Conservation (phyloP, 2,329 filamentous ascomycete species). For the Xylaria sp. region DNA sequence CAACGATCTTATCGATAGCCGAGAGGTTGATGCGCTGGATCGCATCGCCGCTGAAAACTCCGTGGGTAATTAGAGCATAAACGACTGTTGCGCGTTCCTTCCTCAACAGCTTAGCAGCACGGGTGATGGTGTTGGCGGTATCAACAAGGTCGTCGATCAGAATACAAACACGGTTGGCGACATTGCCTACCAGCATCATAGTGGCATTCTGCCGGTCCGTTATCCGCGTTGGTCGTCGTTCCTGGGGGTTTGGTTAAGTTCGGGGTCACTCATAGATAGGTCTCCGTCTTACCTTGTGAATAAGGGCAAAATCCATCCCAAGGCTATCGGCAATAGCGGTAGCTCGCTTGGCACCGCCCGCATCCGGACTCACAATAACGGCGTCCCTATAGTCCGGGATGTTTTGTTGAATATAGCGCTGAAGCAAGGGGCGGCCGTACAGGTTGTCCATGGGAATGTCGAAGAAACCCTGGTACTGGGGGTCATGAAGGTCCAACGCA, state of each 20-base stretch:
- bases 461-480: constrained; percentile 98
- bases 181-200: constrained; percentile 94
- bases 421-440: constrained; percentile 81
- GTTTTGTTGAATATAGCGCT: constrained; percentile 78
- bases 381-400: constrained; percentile 86
- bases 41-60: constrained; percentile 93
- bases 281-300: constrained; percentile 82
- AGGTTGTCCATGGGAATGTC: constrained; percentile 98
- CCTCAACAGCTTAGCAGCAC: constrained; percentile 95
- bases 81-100: constrained; percentile 92
- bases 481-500: constrained; percentile 96
- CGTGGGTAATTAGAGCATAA: constrained; percentile 93
- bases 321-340: constrained; percentile 94
- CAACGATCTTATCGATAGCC: constrained; percentile 89
- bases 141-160: constrained; percentile 94
- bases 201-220: constrained; percentile 89
- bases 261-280: constrained; percentile 43
- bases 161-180: constrained; percentile 83
- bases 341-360: constrained; percentile 94
- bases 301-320: constrained; percentile 94
- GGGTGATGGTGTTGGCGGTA: constrained; percentile 96
- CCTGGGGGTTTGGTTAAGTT: constrained; percentile 62
- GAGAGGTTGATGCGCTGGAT: constrained; percentile 95
- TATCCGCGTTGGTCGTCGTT: constrained; percentile 88
- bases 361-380: constrained; percentile 95